phyloP scores from a whole-genome alignment of 1,139 yeast species.

The Geotrichum carabidarum region DNA sequence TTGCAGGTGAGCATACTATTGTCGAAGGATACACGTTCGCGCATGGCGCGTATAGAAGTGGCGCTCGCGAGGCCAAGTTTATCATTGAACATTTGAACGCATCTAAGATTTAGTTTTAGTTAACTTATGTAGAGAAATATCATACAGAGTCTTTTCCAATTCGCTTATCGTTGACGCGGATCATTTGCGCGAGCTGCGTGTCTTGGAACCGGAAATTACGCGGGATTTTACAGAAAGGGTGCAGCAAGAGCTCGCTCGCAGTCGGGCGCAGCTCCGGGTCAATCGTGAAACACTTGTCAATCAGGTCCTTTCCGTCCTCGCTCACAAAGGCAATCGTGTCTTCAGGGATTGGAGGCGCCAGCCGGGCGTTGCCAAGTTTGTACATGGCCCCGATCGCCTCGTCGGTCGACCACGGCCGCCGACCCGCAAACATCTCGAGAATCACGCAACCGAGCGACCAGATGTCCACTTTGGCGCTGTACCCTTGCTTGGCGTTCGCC shows the following conservation, averaged over 20 bases:
- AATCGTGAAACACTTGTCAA: conserved; percentile 70
- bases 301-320: conserved; percentile 58
- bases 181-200: conserved; percentile 59
- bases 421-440: conserved; percentile 77
- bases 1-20: conserved; percentile 83
- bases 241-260: conserved; percentile 59
- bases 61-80: conserved; percentile 59
- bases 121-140: neutral
- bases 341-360: conserved; percentile 92
- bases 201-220: conserved; percentile 52
- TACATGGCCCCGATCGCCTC: conserved; percentile 51
- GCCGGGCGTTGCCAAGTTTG: conserved; percentile 63
- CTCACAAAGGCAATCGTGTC: conserved; percentile 66
- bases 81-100: conserved; percentile 14
- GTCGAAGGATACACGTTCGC: conserved; percentile 78
- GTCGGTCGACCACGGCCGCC: conserved; percentile 47
- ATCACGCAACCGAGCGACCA: conserved; percentile 91
- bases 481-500: conserved; percentile 78
- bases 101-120: neutral
- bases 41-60: conserved; percentile 81
- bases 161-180: conserved; percentile 44
- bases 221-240: conserved; percentile 54
- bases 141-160: neutral
- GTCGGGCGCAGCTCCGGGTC: conserved; percentile 86
- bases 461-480: conserved; percentile 80